Percentiles rank a stretch among this genome's conserved stretches.
Evolutionary conservation across 768 basidiomycete species (phyloP).

Genomic region (Terana coerulea): DNA sequence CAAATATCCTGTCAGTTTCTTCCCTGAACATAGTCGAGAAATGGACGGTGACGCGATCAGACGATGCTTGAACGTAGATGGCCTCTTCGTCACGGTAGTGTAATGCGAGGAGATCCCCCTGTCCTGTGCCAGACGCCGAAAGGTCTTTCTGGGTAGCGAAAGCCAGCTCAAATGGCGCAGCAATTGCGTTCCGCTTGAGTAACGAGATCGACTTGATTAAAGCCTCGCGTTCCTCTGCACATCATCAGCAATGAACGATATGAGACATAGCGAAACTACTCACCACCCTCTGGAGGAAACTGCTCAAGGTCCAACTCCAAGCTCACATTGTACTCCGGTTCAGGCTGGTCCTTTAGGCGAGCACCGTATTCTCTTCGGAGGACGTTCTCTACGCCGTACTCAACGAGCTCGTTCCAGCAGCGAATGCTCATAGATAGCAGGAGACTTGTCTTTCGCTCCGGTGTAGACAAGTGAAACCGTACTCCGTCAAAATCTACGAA

Average conservation of each 20-base stretch:
- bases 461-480: slow-evolving; percentile 89
- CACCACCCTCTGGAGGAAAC: slow-evolving; percentile 77
- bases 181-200: slow-evolving; percentile 89
- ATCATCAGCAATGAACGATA: slow-evolving; percentile 8
- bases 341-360: slow-evolving; percentile 60
- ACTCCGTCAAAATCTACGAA: slow-evolving; percentile 99
- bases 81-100: slow-evolving; percentile 97
- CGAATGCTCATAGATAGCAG: slow-evolving; percentile 95
- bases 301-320: slow-evolving; percentile 86
- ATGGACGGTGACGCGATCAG: slow-evolving; percentile 95
- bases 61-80: slow-evolving; percentile 89
- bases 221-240: slow-evolving; percentile 69
- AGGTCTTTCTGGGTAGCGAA: slow-evolving; percentile 81
- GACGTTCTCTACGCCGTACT: slow-evolving; percentile 80
- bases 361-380: slow-evolving; percentile 81
- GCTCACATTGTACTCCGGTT: slow-evolving; percentile 87
- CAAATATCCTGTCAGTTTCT: slow-evolving; percentile 95
- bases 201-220: slow-evolving; percentile 80
- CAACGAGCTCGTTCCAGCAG: slow-evolving; percentile 92
- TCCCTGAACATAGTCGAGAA: slow-evolving; percentile 97
- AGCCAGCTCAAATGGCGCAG: slow-evolving; percentile 90
- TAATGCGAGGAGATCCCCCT: slow-evolving; percentile 86
- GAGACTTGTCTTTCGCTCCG: slow-evolving; percentile 73
- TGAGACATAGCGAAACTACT: slow-evolving; percentile 30
- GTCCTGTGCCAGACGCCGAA: slow-evolving; percentile 62